These are phyloP conservation scores for Coprinellus micaceus DNA, from an alignment of 768 basidiomycete species.

Conservation along the genomic window DNA sequence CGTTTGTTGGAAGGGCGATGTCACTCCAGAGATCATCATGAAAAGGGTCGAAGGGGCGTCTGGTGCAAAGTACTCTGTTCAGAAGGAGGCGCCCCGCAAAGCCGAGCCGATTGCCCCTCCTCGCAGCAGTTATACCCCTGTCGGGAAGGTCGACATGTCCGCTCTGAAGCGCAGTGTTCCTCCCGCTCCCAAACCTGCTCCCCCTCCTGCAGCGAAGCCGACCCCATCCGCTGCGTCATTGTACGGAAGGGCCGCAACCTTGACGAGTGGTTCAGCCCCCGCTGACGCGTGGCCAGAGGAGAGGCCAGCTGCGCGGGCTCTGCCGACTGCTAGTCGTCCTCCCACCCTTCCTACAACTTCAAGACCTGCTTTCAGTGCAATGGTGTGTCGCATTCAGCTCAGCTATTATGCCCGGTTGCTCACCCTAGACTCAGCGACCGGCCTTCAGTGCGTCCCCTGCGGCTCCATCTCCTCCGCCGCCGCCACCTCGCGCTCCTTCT, in stretches of 20 bases:
- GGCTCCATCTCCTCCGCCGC: slow-evolving; percentile 9
- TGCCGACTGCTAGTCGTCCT: slow-evolving; percentile 45
- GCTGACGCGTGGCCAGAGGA: slow-evolving; percentile 63
- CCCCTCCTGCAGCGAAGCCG: slow-evolving; percentile 44
- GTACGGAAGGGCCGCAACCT: slow-evolving; percentile 33
- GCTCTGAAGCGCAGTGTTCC: slow-evolving; percentile 46
- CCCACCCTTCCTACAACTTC: slow-evolving; percentile 36
- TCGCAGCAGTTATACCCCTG: slow-evolving; percentile 70
- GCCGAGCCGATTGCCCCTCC: slow-evolving; percentile 80
- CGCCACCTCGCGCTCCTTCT: not conserved
- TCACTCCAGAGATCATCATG: slow-evolving; percentile 76
- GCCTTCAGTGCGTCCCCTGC: slow-evolving; percentile 16
- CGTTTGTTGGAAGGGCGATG: slow-evolving; percentile 65
- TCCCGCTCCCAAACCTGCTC: slow-evolving; percentile 32
- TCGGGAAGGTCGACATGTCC: slow-evolving; percentile 70
- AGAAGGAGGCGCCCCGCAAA: slow-evolving; percentile 71
- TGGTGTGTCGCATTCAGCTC: slow-evolving; percentile 19
- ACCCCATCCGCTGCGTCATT: slow-evolving; percentile 39
- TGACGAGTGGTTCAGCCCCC: slow-evolving; percentile 37
- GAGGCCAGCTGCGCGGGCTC: slow-evolving; percentile 29
- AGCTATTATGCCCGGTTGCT: not conserved
- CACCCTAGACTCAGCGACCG: slow-evolving; percentile 9
- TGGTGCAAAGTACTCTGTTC: slow-evolving; percentile 85
- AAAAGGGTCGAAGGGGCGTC: slow-evolving; percentile 83
- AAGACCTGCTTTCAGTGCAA: slow-evolving; percentile 33